A percentile compares a stretch with the other conserved stretches of the same genome.
Evolutionary conservation across 75 land plant genomes (phyloP).

Genomic region (Gnetum montanum): DNA sequence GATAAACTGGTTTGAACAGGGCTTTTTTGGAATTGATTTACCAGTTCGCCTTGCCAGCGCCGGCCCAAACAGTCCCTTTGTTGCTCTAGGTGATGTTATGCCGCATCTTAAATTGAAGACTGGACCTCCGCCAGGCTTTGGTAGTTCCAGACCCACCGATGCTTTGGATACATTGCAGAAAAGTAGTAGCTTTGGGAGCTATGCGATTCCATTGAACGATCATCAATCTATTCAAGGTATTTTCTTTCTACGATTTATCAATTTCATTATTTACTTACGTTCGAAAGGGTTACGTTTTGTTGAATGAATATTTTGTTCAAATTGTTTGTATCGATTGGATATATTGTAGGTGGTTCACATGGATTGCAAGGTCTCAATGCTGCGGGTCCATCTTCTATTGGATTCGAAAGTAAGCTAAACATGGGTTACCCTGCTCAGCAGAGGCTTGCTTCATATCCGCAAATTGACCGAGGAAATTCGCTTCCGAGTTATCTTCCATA

Average conservation of each 20-base stretch:
- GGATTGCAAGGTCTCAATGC: conserved; percentile 26
- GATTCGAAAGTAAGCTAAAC: conserved; percentile 25
- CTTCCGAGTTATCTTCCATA: conserved; percentile 25
- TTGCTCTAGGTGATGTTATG: conserved; percentile 80
- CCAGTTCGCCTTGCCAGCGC: conserved; percentile 75
- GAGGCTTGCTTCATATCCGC: conserved; percentile 9
- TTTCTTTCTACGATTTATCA: neutral
- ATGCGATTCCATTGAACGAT: neutral
- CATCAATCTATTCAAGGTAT: neutral
- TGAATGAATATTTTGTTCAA: neutral
- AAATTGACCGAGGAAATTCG: conserved; percentile 38
- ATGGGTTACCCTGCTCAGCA: conserved; percentile 28
- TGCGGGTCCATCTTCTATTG: conserved; percentile 9
- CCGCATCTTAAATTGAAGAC: conserved; percentile 86
- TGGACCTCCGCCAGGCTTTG: conserved; percentile 91
- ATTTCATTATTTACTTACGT: too few relatives aligned
- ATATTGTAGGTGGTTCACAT: conserved; percentile 28
- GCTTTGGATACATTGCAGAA: too few relatives aligned
- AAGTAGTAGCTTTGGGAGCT: conserved; percentile 13
- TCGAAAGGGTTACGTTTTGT: neutral
- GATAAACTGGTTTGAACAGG: conserved; percentile 95
- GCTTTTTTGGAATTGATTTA: conserved; percentile 90
- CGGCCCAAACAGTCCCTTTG: conserved; percentile 57
- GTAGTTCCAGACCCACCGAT: conserved; percentile 39
- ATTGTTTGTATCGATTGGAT: too few relatives aligned